A percentile compares a stretch with the other conserved stretches of the same genome.
These are phyloP conservation scores for Wickerhamomyces canadensis DNA, from an alignment of 805 yeast species.

Conservation along the genomic window DNA sequence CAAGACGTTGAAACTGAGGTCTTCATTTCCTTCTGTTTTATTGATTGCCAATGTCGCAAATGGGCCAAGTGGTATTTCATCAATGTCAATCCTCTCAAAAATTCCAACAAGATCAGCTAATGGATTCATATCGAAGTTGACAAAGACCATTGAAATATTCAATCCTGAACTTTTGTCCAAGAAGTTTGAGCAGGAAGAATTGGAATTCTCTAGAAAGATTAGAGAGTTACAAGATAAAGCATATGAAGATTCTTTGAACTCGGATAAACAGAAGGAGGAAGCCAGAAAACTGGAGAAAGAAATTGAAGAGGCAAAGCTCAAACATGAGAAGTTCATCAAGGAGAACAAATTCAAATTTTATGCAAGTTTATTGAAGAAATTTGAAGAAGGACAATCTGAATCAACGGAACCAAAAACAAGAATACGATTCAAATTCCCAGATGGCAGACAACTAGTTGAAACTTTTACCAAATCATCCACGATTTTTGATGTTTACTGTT, in stretches of 20 bases:
- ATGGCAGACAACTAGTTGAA: slow-evolving; percentile 45
- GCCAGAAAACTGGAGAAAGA: slow-evolving; percentile 20
- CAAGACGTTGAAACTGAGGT: slow-evolving; percentile 42
- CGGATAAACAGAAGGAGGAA: slow-evolving; percentile 43
- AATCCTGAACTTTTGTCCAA: slow-evolving; percentile 58
- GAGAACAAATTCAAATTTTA: slow-evolving; percentile 10
- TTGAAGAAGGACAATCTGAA: slow-evolving; percentile 9
- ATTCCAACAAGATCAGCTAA: slow-evolving; percentile 25
- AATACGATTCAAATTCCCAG: slow-evolving; percentile 49
- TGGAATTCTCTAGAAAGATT: slow-evolving; percentile 50
- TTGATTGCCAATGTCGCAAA: slow-evolving; percentile 53
- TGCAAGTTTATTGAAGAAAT: slow-evolving; percentile 6
- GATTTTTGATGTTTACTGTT: slow-evolving; percentile 43
- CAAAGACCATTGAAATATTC: slow-evolving; percentile 44
- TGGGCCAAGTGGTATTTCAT: slow-evolving; percentile 28
- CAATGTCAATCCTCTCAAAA: slow-evolving; percentile 30
- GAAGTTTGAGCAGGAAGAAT: slow-evolving; percentile 54
- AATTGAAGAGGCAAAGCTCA: slow-evolving; percentile 2
- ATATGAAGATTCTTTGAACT: slow-evolving; percentile 52
- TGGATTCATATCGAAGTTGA: slow-evolving; percentile 31
- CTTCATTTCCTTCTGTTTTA: slow-evolving; percentile 46
- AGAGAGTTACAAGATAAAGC: slow-evolving; percentile 64
- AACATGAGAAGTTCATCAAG: slow-evolving; percentile 4
- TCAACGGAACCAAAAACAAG: slow-evolving; percentile 31
- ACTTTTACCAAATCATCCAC: slow-evolving; percentile 35